Conservation (phyloP, 2,329 filamentous ascomycete species). For the Penicillium sp. region DNA sequence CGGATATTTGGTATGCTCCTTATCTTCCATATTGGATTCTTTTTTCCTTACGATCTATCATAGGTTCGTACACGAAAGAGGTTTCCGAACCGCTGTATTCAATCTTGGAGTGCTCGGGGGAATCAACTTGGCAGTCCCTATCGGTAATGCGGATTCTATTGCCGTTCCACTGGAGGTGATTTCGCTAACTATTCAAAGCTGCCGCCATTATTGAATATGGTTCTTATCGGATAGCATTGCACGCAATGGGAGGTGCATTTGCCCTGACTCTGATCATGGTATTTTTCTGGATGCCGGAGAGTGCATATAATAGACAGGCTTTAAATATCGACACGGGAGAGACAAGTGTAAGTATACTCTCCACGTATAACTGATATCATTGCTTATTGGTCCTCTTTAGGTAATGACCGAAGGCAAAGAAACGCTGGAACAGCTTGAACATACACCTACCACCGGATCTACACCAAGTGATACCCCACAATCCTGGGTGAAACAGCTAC, state of each 20-base stretch:
- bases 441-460: constrained; percentile 13
- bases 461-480: constrained; percentile 20
- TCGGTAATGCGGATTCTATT: constrained; percentile 33
- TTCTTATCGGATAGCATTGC: constrained; percentile 37
- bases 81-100: constrained; percentile 46
- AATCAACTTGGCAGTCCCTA: constrained; percentile 47
- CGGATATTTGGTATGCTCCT: constrained; percentile 42
- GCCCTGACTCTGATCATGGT: constrained; percentile 42
- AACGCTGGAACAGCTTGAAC: constrained; percentile 29
- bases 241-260: constrained; percentile 50
- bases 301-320: constrained; percentile 40
- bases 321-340: constrained; percentile 43
- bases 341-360: constrained; percentile 22
- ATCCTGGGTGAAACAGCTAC: constrained; percentile 34
- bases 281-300: constrained; percentile 51
- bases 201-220: constrained; percentile 45
- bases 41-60: neutral
- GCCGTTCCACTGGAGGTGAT: no score
- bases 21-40: no score
- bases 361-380: neutral
- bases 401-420: constrained; percentile 23
- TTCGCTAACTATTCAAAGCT: constrained; percentile 25
- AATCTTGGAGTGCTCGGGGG: constrained; percentile 49
- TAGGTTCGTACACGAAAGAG: constrained; percentile 49
- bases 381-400: constrained; percentile 1